A percentile compares a stretch with the other conserved stretches of the same genome.
Evolutionary conservation across 164 flowering plant genomes (phyloP).

Genomic region (Hamamelis virginiana): DNA sequence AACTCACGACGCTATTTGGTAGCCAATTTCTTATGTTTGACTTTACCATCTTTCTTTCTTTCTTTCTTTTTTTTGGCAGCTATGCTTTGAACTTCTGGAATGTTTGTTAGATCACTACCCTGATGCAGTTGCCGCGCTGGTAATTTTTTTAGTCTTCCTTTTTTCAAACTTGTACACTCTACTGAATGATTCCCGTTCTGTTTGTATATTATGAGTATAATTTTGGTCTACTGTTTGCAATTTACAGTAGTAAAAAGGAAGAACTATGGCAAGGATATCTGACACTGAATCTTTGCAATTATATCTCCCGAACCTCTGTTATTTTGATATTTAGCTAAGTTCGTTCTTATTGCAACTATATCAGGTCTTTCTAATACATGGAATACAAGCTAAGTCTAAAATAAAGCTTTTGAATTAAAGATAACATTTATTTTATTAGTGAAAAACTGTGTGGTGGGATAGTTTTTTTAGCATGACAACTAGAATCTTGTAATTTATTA

Average conservation of each 20-base stretch:
- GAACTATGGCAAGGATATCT: background rate
- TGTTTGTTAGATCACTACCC: constrained; percentile 61
- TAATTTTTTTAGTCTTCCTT: constrained; percentile 21
- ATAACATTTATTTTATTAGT: background rate
- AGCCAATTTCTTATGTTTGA: background rate
- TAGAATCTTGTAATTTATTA: background rate
- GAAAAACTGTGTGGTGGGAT: background rate
- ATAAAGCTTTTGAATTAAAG: background rate
- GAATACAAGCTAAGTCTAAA: background rate
- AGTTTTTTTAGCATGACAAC: background rate
- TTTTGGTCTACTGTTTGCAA: background rate
- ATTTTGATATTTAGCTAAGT: background rate
- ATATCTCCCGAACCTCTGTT: too few species aligned
- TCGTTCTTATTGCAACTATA: background rate
- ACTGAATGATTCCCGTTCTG: background rate
- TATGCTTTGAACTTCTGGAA: constrained; percentile 77
- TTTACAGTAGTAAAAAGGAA: background rate
- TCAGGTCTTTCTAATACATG: background rate
- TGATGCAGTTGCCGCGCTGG: constrained; percentile 54
- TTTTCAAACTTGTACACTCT: background rate
- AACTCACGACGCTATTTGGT: background rate
- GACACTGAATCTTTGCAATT: background rate
- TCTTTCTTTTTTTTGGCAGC: too few species aligned
- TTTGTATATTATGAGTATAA: background rate
- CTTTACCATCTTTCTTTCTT: constrained; percentile 1